Evolutionary conservation across 371 early-diverging fungal genomes (phyloP).

Genomic region (Coemansia sp.): DNA sequence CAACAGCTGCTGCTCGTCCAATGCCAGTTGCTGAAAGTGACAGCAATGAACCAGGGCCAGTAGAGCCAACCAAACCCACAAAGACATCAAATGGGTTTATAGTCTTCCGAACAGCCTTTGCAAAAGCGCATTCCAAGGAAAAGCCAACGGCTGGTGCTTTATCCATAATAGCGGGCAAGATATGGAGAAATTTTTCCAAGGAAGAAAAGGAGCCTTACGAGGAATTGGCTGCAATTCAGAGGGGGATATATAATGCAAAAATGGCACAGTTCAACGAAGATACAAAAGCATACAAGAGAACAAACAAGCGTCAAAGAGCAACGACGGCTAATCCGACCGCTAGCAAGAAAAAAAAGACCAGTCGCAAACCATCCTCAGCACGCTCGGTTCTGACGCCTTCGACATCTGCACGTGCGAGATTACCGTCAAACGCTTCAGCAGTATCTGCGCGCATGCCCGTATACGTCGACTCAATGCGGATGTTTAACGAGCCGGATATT

Average conservation of each 20-base stretch:
- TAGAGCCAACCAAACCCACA: background rate
- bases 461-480: background rate
- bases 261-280: background rate
- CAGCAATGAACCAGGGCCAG: background rate
- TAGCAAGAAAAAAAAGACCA: background rate
- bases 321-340: background rate
- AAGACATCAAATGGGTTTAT: background rate
- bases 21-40: background rate
- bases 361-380: background rate
- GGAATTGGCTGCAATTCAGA: background rate
- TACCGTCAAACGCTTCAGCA: background rate
- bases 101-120: background rate
- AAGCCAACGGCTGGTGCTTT: background rate
- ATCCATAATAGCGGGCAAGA: background rate
- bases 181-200: background rate
- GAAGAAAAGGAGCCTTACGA: background rate
- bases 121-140: background rate
- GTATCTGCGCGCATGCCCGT: background rate
- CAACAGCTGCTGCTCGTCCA: background rate
- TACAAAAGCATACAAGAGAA: constrained; percentile 2
- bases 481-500: constrained; percentile 1
- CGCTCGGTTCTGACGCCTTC: background rate
- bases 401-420: background rate
- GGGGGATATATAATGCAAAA: background rate
- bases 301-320: constrained; percentile 1